Conservation (phyloP, 768 basidiomycete genomes). For the Leccinellum rugosiceps region DNA sequence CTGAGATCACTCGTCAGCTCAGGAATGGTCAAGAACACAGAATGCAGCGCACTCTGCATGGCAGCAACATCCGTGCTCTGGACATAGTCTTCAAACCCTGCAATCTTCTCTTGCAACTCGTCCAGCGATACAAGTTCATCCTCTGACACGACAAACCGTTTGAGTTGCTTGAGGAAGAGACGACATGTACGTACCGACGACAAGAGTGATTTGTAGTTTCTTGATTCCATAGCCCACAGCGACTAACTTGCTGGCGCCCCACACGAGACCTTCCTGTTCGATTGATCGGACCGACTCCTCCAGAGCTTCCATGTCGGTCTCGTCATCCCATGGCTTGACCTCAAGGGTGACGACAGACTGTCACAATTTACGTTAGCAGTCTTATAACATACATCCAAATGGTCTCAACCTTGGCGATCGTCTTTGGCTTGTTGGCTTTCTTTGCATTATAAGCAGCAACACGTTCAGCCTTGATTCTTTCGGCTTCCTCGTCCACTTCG, state of each 20-base stretch:
- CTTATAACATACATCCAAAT: conserved; percentile 1
- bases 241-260: conserved; percentile 93
- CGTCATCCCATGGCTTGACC: conserved; percentile 99
- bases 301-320: conserved; percentile 91
- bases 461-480: conserved; percentile 86
- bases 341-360: conserved; percentile 98
- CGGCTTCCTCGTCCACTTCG: conserved; percentile 81
- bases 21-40: neutral
- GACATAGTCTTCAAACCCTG: conserved; percentile 81
- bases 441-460: conserved; percentile 90
- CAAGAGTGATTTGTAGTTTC: conserved; percentile 80
- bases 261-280: conserved; percentile 86
- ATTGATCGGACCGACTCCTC: conserved; percentile 84
- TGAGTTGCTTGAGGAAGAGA: neutral
- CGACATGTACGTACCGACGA: conserved; percentile 42
- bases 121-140: conserved; percentile 92
- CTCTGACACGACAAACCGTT: conserved; percentile 50
- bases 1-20: conserved; percentile 13
- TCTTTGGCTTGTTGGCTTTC: conserved; percentile 89
- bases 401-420: conserved; percentile 72
- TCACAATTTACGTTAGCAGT: conserved; percentile 9
- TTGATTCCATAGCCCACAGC: conserved; percentile 90
- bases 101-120: conserved; percentile 88
- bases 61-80: conserved; percentile 91
- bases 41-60: conserved; percentile 73